phyloP scores from a whole-genome alignment of 2,329 filamentous ascomycete genomes.

The Beauveria caledonica region DNA sequence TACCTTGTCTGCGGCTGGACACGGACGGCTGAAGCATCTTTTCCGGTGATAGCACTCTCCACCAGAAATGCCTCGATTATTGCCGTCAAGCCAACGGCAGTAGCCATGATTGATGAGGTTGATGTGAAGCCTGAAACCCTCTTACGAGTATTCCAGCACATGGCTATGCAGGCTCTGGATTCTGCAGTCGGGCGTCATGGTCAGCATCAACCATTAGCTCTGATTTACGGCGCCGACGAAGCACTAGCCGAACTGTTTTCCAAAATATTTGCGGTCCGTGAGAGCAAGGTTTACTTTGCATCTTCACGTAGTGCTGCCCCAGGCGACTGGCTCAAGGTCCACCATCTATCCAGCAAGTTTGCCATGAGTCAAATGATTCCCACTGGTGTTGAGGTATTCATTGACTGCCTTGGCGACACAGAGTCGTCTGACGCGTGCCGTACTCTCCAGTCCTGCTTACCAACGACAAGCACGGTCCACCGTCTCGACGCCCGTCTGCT shows the following conservation, averaged over 20 bases:
- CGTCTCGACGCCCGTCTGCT: background rate
- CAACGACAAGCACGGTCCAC: background rate
- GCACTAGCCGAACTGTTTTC: background rate
- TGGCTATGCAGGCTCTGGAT: background rate
- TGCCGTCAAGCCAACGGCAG: background rate
- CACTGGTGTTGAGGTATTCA: background rate
- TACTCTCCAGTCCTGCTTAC: background rate
- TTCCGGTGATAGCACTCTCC: background rate
- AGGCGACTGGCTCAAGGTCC: background rate
- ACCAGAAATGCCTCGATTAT: background rate
- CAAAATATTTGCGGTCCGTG: too few species aligned
- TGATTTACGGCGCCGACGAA: background rate
- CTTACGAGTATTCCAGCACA: background rate
- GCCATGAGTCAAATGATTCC: background rate
- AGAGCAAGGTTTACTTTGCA: background rate
- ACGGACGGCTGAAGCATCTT: background rate
- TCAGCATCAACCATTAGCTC: background rate
- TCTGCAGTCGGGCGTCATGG: background rate
- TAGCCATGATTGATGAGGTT: background rate
- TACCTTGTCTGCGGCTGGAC: background rate
- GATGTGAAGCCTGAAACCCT: background rate
- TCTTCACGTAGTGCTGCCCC: background rate
- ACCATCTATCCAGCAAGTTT: background rate
- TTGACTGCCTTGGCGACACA: background rate
- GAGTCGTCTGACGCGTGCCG: background rate